Conservation (phyloP, 2,329 filamentous ascomycete genomes). For the Penicillium sp. region DNA sequence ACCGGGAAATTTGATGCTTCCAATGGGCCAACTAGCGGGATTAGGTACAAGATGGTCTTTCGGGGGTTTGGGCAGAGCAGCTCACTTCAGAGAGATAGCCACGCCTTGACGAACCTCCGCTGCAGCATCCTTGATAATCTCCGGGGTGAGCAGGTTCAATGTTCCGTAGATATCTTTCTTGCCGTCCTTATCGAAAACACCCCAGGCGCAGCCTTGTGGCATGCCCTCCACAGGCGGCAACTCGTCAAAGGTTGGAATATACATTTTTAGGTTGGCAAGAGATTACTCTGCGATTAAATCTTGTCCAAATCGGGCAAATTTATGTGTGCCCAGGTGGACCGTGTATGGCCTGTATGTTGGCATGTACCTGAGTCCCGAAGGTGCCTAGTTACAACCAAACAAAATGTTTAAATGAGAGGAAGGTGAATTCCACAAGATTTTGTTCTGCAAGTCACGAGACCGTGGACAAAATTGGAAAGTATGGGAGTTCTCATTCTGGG, state of each 20-base stretch:
- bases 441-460: too few relatives aligned
- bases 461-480: too few relatives aligned
- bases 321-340: too few relatives aligned
- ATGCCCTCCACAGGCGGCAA: constrained; percentile 42
- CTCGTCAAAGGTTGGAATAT: constrained; percentile 37
- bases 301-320: too few relatives aligned
- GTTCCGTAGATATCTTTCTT: constrained; percentile 44
- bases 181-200: constrained; percentile 40
- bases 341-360: too few relatives aligned
- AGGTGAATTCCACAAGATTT: too few relatives aligned
- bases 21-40: constrained; percentile 20
- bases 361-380: too few relatives aligned
- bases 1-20: constrained; percentile 36
- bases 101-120: constrained; percentile 43
- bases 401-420: too few relatives aligned
- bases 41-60: not conserved
- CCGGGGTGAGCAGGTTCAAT: constrained; percentile 46
- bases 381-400: too few relatives aligned
- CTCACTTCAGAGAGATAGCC: constrained; percentile 44
- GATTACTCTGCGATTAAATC: too few relatives aligned
- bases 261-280: not conserved
- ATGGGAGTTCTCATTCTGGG: too few relatives aligned
- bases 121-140: constrained; percentile 42
- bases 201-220: constrained; percentile 46
- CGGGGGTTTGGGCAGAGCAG: constrained; percentile 14